Conservation (phyloP, 1,284 basidiomycete genomes). For the Cystobasidiaceae sp. region DNA sequence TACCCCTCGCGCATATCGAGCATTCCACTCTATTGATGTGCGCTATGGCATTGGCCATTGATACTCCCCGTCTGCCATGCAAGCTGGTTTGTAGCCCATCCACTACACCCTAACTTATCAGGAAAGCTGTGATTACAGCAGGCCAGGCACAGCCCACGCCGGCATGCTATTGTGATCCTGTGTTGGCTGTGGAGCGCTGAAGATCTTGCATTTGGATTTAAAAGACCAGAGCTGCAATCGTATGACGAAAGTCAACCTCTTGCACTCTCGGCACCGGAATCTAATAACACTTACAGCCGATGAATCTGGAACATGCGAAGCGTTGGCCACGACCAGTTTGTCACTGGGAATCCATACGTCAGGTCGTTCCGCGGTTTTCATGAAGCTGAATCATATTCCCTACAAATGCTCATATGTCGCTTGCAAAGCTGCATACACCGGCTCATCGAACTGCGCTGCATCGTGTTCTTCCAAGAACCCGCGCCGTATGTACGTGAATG, state of each 20-base stretch:
- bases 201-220: background rate
- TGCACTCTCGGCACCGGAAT: background rate
- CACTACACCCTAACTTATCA: too few relatives aligned
- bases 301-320: background rate
- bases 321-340: background rate
- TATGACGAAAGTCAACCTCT: background rate
- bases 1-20: too few relatives aligned
- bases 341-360: background rate
- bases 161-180: background rate
- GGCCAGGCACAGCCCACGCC: too few relatives aligned
- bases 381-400: background rate
- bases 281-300: background rate
- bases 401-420: background rate
- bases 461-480: slow-evolving; percentile 25
- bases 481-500: slow-evolving; percentile 5
- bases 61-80: too few relatives aligned
- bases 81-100: too few relatives aligned
- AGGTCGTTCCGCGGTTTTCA: background rate
- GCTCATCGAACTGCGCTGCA: slow-evolving; percentile 19
- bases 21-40: too few relatives aligned
- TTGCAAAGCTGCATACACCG: slow-evolving; percentile 13
- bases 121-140: too few relatives aligned
- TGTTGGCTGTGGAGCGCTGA: background rate
- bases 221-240: background rate
- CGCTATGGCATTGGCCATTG: too few relatives aligned